Evolutionary conservation across 805 yeast species (phyloP), one percentile per base, ranked within the genome.

Genomic region (Candida methanosorbosa): DNA sequence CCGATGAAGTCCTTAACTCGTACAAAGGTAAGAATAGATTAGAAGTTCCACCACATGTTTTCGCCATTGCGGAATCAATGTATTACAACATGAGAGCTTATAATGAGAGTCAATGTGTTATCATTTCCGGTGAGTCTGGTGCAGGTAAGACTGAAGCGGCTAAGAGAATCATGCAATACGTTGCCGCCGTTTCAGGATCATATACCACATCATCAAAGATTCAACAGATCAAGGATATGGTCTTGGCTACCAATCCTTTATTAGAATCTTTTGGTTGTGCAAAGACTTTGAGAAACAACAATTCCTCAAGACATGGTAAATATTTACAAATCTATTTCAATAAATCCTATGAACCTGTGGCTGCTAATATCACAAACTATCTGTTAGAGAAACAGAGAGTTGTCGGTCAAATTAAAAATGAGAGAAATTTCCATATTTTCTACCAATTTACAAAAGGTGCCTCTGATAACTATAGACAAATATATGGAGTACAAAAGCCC

Each of bases 61-160:
- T 81, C 60, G 95, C 97, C 35, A 87, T 92, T 50, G 98, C 99
- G 9, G 99, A 92, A 61, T 64, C 94, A 24, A 87, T 92, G 95
- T 92, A 81, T 59, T 90, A 92, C 62, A 84, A 90, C 57, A 72
- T 92, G 78, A 88, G 88, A 59, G 81, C 95, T 0, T 92, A 92
- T 60, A 76, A 82, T 39, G 97, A 92, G 49, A 86, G 78, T 53
- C 98, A 92, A 57, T 90, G 97, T 70, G 97, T 92, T 17, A 92
- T 92, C 48, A 92, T 92, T 45, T 84, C 95, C 3, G 97, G 97
- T 38, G 97, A 90, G 57, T 84, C 95, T 1, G 97, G 97, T 42
- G 97, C 97, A 4, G 97, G 97, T 33, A 90, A 90, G 55, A 90
- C 97, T 5, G 97, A 90, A 62, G 97, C 97, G 17, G 97, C 97